Conservation (phyloP, 495 filamentous ascomycete species). For the Hypoxylon fragiforme region DNA sequence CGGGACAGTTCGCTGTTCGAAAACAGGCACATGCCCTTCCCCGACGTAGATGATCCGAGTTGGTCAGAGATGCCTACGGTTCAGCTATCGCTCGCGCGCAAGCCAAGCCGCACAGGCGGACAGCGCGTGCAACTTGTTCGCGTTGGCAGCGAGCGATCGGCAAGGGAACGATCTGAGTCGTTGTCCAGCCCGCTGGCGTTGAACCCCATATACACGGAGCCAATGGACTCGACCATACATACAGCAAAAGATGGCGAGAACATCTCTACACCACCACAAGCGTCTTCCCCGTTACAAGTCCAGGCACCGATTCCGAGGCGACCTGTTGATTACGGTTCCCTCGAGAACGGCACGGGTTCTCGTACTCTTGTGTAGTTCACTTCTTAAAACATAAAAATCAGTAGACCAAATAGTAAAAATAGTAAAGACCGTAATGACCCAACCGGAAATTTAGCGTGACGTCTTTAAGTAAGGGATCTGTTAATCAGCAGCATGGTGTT, state of each 20-base stretch:
- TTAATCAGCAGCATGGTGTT: too few relatives aligned
- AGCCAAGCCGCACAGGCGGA: conserved; percentile 8
- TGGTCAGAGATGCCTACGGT: background rate
- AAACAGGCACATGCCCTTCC: background rate
- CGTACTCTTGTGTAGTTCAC: background rate
- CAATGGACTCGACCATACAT: too few relatives aligned
- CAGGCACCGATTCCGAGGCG: conserved; percentile 22
- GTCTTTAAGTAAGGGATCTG: too few relatives aligned
- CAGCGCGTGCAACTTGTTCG: conserved; percentile 21
- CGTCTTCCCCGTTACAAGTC: background rate
- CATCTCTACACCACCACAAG: background rate
- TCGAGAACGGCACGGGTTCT: conserved; percentile 3
- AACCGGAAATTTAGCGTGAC: too few relatives aligned
- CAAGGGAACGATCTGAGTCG: background rate
- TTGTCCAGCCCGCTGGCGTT: background rate
- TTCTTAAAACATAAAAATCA: background rate
- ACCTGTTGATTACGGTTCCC: conserved; percentile 9
- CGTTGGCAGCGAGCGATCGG: conserved; percentile 6
- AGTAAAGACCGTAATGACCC: too few relatives aligned
- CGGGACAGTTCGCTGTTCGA: background rate
- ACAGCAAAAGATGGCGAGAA: background rate
- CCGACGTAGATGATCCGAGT: background rate
- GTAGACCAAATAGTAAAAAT: background rate
- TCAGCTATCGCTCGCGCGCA: conserved; percentile 10
- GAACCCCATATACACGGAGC: background rate